Conservation (phyloP, 179 eudicot genomes). For the Spinacia oleracea region DNA sequence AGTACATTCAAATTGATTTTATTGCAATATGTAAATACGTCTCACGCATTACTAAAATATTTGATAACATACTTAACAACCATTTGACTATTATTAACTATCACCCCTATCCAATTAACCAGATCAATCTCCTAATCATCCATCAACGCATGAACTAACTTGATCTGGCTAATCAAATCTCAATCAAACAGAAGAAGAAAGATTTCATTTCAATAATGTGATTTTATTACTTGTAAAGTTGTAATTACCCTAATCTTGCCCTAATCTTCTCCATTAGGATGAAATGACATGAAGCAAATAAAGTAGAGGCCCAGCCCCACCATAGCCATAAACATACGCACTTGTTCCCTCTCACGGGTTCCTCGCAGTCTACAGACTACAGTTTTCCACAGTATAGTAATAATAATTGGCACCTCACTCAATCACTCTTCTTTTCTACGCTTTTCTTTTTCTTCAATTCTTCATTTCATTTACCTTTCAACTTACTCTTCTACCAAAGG, state of each 20-base stretch:
- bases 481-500: conserved; percentile 14
- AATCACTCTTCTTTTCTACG: not conserved
- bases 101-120: too few species aligned
- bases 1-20: too few species aligned
- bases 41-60: too few species aligned
- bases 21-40: too few species aligned
- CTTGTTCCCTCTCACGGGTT: conserved; percentile 22
- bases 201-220: not conserved
- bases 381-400: not conserved
- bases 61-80: too few species aligned
- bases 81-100: too few species aligned
- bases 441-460: not conserved
- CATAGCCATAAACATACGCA: not conserved
- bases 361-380: not conserved
- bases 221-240: not conserved
- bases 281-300: not conserved
- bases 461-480: not conserved
- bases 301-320: not conserved
- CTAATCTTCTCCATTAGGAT: not conserved
- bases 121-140: too few species aligned
- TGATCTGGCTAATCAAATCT: too few species aligned
- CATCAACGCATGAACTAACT: too few species aligned
- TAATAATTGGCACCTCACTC: not conserved
- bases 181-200: not conserved
- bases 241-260: not conserved